These are phyloP conservation scores for Beauveria australis DNA, from an alignment of 2,329 filamentous ascomycete species.

Conservation along the genomic window DNA sequence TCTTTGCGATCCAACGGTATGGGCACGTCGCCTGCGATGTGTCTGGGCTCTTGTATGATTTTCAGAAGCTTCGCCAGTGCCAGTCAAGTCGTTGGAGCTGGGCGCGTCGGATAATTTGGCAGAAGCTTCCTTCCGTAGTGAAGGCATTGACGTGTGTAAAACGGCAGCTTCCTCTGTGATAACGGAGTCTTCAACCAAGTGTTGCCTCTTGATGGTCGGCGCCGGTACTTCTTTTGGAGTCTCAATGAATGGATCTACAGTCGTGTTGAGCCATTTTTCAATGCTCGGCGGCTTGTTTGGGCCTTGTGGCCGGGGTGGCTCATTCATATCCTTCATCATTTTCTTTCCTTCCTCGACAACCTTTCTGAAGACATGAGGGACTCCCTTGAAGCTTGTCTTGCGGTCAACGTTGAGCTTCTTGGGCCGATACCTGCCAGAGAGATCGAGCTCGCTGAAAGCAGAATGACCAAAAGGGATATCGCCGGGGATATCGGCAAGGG, in stretches of 20 bases:
- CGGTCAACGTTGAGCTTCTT: conserved; percentile 41
- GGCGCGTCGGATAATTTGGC: neutral
- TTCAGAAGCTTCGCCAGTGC: neutral
- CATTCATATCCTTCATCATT: conserved; percentile 53
- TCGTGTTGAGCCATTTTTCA: conserved; percentile 56
- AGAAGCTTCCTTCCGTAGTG: neutral
- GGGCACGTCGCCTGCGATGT: neutral
- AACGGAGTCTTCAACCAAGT: neutral
- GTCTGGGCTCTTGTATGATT: neutral
- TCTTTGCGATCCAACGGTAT: neutral
- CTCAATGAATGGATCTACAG: conserved; percentile 55
- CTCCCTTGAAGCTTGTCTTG: conserved; percentile 49
- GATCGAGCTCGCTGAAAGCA: conserved; percentile 57
- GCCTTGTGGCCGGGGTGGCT: conserved; percentile 41
- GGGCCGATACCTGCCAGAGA: conserved; percentile 37
- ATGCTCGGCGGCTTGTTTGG: conserved; percentile 54
- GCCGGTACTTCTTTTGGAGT: conserved; percentile 10
- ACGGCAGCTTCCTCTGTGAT: neutral
- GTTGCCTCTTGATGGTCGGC: neutral
- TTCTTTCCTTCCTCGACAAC: conserved; percentile 57
- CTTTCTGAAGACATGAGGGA: conserved; percentile 57
- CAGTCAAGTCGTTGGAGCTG: neutral
- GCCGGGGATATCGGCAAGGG: conserved; percentile 44
- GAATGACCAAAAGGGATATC: conserved; percentile 59
- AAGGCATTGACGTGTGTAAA: neutral